Evolutionary conservation across 306 rosid genomes (phyloP).

Genomic region (Malus sylvestris): DNA sequence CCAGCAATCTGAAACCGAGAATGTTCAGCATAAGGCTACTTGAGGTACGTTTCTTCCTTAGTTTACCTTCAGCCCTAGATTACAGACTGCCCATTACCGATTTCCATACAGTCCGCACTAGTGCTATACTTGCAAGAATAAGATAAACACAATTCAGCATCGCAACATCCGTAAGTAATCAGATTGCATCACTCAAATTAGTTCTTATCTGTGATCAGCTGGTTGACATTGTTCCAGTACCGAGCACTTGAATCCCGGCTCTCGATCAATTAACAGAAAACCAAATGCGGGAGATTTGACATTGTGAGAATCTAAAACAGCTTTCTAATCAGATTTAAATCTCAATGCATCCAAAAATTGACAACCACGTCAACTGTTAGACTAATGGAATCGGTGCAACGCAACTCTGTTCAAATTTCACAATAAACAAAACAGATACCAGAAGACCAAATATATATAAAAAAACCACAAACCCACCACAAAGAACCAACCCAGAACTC

Average conservation of each 20-base stretch:
- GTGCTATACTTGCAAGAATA: neutral
- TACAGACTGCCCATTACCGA: neutral
- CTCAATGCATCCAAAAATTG: neutral
- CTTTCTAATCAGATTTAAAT: neutral
- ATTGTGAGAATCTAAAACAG: neutral
- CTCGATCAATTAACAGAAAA: neutral
- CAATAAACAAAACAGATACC: neutral
- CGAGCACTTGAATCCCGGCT: neutral
- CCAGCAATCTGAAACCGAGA: neutral
- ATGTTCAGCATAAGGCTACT: neutral
- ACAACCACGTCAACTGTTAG: neutral
- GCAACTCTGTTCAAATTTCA: neutral
- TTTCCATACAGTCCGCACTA: neutral
- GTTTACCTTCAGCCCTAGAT: neutral
- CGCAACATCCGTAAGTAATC: neutral
- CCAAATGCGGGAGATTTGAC: neutral
- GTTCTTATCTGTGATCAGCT: neutral
- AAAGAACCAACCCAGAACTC: neutral
- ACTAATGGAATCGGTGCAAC: neutral
- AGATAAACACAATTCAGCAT: neutral
- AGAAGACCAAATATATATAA: neutral
- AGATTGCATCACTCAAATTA: neutral
- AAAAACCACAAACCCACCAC: neutral
- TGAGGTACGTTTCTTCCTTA: neutral
- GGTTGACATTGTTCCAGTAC: neutral